Evolutionary conservation across 1,139 yeast species (phyloP).

Genomic region (Lizanozyma gosingica): DNA sequence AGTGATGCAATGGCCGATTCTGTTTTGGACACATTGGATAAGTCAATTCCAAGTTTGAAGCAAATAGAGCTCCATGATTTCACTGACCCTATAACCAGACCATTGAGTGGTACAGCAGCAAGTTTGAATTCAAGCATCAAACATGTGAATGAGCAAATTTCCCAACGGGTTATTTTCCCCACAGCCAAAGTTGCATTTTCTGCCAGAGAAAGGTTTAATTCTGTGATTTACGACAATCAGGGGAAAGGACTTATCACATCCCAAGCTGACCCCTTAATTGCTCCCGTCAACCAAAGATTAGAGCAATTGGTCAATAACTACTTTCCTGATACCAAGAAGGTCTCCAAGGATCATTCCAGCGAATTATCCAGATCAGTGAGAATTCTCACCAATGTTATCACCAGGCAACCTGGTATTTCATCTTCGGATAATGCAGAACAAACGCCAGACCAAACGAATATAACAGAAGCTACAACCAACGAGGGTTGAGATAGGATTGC

Average conservation of each 20-base stretch:
- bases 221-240: conserved; percentile 40
- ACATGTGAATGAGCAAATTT: conserved; percentile 14
- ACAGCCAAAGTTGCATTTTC: conserved; percentile 28
- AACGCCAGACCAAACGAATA: neutral
- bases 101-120: conserved; percentile 13
- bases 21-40: conserved; percentile 28
- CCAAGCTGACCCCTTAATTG: conserved; percentile 53
- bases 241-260: conserved; percentile 57
- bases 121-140: conserved; percentile 6
- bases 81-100: conserved; percentile 35
- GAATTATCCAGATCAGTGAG: conserved; percentile 44
- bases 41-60: conserved; percentile 25
- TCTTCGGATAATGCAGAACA: no score
- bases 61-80: conserved; percentile 30
- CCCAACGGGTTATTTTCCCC: conserved; percentile 30
- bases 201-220: conserved; percentile 28
- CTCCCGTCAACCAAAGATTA: conserved; percentile 49
- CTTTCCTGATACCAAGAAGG: conserved; percentile 40
- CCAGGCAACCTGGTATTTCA: no score
- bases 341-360: conserved; percentile 36
- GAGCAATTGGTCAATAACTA: conserved; percentile 34
- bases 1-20: conserved; percentile 24
- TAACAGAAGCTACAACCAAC: neutral
- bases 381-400: conserved; percentile 30
- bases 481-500: neutral